Percentiles rank a stretch among this genome's conserved stretches.
Evolutionary conservation across 345 rosid species (phyloP).

Genomic region (Combretum micranthum): DNA sequence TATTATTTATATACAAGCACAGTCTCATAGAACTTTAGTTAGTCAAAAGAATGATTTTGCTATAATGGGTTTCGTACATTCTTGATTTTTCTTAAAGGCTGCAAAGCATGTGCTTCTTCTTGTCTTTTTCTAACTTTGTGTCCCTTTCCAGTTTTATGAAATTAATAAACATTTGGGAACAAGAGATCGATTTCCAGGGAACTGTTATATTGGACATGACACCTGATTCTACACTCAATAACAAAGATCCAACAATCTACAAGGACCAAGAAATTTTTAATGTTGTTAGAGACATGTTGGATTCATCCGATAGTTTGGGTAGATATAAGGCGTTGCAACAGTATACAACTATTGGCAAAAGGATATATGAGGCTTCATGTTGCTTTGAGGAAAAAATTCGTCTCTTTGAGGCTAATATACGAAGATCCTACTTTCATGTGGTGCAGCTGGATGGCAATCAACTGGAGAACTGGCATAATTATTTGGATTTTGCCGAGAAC

Average conservation of each 20-base stretch:
- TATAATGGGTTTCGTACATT: conserved; percentile 2
- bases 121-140: not conserved
- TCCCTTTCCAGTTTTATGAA: conserved; percentile 57
- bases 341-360: conserved; percentile 54
- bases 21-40: too few relatives aligned
- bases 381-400: conserved; percentile 43
- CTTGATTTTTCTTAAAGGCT: conserved; percentile 1
- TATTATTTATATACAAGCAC: too few relatives aligned
- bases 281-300: conserved; percentile 47
- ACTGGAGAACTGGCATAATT: conserved; percentile 76
- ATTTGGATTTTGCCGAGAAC: conserved; percentile 71
- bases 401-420: conserved; percentile 54
- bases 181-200: conserved; percentile 34
- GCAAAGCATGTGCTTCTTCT: not conserved
- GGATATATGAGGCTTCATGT: conserved; percentile 40
- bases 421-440: conserved; percentile 74
- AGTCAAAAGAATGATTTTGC: too few relatives aligned
- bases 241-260: conserved; percentile 28
- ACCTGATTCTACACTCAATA: conserved; percentile 32
- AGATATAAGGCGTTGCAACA: conserved; percentile 48
- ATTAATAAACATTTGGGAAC: conserved; percentile 54
- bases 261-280: conserved; percentile 40
- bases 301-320: conserved; percentile 43
- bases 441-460: conserved; percentile 53
- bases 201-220: conserved; percentile 23